Evolutionary conservation across 768 basidiomycete genomes (phyloP).

Genomic region (Multifurca ochricompacta): DNA sequence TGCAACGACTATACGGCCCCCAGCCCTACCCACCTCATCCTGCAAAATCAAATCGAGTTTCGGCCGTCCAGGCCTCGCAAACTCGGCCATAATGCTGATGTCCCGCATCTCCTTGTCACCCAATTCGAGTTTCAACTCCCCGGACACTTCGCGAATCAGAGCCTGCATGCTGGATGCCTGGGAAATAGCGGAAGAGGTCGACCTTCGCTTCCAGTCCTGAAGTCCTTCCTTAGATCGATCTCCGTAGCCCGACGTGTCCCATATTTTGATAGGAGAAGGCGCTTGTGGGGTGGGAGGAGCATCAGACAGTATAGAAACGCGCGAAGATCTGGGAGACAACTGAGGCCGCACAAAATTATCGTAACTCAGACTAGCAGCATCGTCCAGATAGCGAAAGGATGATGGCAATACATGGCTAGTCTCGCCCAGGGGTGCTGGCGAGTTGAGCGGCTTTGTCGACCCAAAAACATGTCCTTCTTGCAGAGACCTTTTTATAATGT

Average conservation of each 20-base stretch:
- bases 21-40: slow-evolving; percentile 52
- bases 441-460: not conserved
- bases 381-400: not conserved
- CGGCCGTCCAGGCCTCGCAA: slow-evolving; percentile 59
- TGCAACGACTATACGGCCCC: slow-evolving; percentile 55
- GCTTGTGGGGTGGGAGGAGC: too few species aligned
- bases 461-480: not conserved
- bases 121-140: slow-evolving; percentile 37
- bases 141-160: slow-evolving; percentile 24
- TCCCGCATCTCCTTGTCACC: slow-evolving; percentile 53
- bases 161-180: slow-evolving; percentile 24
- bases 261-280: not conserved
- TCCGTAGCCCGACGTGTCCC: not conserved
- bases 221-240: not conserved
- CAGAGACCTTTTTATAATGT: not conserved
- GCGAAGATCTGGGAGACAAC: not conserved
- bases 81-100: slow-evolving; percentile 50
- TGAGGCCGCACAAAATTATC: not conserved
- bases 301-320: not conserved
- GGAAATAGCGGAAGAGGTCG: not conserved
- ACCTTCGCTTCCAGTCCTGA: slow-evolving; percentile 1
- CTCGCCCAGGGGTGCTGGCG: not conserved
- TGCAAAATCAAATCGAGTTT: slow-evolving; percentile 52
- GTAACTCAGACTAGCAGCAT: not conserved
- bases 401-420: not conserved